A percentile compares a stretch with the other conserved stretches of the same genome.
phyloP scores from a whole-genome alignment of 441 rosid genomes.

The Jatropha multifida region DNA sequence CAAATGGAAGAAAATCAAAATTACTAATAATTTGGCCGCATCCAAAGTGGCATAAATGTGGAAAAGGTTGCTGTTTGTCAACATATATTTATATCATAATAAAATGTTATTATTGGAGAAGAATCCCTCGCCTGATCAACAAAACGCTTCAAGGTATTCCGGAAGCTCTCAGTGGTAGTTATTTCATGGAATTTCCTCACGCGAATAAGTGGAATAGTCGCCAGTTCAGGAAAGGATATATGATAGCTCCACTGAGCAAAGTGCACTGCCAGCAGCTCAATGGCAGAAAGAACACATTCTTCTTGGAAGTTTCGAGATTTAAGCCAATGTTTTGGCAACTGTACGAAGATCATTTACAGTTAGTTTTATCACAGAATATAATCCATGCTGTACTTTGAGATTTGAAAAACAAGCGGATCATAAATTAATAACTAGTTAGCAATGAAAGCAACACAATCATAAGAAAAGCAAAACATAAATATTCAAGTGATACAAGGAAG shows the following conservation, averaged over 20 bases:
- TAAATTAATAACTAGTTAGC: neutral
- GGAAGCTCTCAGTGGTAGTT: conserved; percentile 53
- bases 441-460: neutral
- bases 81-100: neutral
- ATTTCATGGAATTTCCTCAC: conserved; percentile 65
- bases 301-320: conserved; percentile 83
- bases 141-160: conserved; percentile 63
- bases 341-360: conserved; percentile 26
- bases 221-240: conserved; percentile 90
- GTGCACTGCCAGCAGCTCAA: conserved; percentile 76
- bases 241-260: conserved; percentile 88
- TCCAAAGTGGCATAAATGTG: neutral
- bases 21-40: neutral
- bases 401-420: too few species aligned
- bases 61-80: neutral
- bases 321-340: conserved; percentile 88
- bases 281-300: conserved; percentile 53
- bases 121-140: conserved; percentile 61
- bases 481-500: neutral
- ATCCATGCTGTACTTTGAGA: conserved; percentile 9
- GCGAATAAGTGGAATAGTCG: conserved; percentile 66
- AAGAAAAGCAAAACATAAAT: neutral
- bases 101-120: neutral
- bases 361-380: conserved; percentile 11
- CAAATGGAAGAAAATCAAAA: neutral